A percentile compares a stretch with the other conserved stretches of the same genome.
Evolutionary conservation across 2,329 filamentous ascomycete species (phyloP).

Genomic region (Trichoderma sp.): DNA sequence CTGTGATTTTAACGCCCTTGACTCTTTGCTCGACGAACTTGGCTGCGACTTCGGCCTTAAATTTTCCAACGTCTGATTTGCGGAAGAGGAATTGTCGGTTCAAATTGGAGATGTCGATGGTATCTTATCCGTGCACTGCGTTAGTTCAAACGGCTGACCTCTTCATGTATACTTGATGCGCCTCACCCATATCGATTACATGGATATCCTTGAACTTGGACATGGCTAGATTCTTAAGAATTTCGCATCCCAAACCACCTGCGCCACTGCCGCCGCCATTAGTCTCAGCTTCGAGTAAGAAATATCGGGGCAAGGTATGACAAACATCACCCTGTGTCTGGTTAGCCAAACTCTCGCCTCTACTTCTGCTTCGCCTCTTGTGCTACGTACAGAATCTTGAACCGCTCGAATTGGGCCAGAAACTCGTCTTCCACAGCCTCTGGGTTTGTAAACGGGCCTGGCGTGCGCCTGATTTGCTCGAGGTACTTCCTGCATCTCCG

Average conservation of each 20-base stretch:
- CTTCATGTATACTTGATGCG: background rate
- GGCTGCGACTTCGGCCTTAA: slow-evolving; percentile 90
- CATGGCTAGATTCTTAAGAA: slow-evolving; percentile 91
- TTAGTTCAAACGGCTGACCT: background rate
- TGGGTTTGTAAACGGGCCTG: slow-evolving; percentile 78
- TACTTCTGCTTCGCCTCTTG: background rate
- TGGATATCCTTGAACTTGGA: slow-evolving; percentile 97
- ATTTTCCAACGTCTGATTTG: slow-evolving; percentile 84
- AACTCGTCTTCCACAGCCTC: slow-evolving; percentile 52
- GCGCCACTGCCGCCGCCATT: slow-evolving; percentile 63
- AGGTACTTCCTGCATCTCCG: slow-evolving; percentile 68
- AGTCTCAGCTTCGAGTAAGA: background rate
- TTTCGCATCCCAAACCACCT: slow-evolving; percentile 91
- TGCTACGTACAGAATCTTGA: slow-evolving; percentile 69
- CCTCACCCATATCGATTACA: slow-evolving; percentile 93
- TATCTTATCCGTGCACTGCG: slow-evolving; percentile 58
- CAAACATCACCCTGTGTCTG: slow-evolving; percentile 50
- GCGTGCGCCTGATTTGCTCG: slow-evolving; percentile 71
- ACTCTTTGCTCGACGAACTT: slow-evolving; percentile 87
- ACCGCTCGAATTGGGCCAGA: slow-evolving; percentile 58
- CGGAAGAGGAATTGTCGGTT: slow-evolving; percentile 98
- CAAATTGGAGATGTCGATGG: slow-evolving; percentile 96
- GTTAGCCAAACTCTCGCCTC: slow-evolving; percentile 16
- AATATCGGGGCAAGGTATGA: slow-evolving; percentile 25
- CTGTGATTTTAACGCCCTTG: slow-evolving; percentile 86